phyloP scores from a whole-genome alignment of 2,329 filamentous ascomycete genomes.

The Fusarium sp. region DNA sequence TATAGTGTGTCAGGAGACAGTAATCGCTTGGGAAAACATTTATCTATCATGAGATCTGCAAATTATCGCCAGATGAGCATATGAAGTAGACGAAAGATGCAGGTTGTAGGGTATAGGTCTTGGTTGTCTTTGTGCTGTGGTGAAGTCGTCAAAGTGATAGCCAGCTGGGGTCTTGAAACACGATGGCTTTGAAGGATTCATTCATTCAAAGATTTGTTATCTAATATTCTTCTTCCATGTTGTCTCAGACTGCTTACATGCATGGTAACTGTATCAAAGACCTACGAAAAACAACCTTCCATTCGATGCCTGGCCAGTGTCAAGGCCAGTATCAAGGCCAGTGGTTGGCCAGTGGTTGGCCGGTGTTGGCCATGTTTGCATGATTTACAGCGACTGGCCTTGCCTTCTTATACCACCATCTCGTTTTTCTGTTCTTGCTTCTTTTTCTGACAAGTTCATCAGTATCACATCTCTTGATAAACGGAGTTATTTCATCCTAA shows the following conservation, averaged over 20 bases:
- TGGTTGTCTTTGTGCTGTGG: not conserved
- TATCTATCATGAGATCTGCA: not conserved
- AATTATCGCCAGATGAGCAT: not conserved
- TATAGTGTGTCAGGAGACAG: not conserved
- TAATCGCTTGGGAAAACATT: not conserved
- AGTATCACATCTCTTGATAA: not conserved
- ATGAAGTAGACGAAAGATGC: not conserved
- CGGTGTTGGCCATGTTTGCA: not conserved
- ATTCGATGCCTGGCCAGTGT: not conserved
- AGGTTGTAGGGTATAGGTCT: not conserved
- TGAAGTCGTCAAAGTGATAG: not conserved
- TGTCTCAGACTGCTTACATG: not conserved
- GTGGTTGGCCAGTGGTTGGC: too few relatives aligned
- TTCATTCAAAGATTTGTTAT: not conserved
- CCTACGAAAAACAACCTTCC: not conserved
- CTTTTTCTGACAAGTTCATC: not conserved
- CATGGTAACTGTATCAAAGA: not conserved
- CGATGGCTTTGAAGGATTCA: not conserved
- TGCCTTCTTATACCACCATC: not conserved
- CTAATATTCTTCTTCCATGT: not conserved
- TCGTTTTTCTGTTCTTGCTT: not conserved
- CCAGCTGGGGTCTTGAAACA: not conserved
- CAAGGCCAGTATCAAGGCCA: too few relatives aligned
- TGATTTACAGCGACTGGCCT: not conserved
- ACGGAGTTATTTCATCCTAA: not conserved